phyloP scores from a whole-genome alignment of 129 eudicot genomes.

The Logfia minima region DNA sequence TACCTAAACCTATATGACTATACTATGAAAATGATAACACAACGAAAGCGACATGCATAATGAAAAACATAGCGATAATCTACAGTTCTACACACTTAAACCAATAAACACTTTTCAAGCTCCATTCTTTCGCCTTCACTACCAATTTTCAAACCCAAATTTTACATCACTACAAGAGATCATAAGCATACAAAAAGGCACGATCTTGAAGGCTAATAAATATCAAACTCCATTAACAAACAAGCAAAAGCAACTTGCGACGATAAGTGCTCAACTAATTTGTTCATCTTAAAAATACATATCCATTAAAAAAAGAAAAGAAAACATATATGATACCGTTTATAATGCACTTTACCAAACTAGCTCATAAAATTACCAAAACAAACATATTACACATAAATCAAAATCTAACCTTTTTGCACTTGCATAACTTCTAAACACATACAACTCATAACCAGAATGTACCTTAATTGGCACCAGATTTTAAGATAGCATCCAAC shows the following conservation, averaged over 20 bases:
- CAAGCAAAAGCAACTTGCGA: slow-evolving; percentile 13
- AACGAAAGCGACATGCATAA: background rate
- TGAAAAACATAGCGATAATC: background rate
- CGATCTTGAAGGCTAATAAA: background rate
- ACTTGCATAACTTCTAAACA: slow-evolving; percentile 34
- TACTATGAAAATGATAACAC: background rate
- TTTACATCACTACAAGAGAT: background rate
- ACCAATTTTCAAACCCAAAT: background rate
- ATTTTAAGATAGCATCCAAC: slow-evolving; percentile 36
- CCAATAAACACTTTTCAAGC: slow-evolving; percentile 9
- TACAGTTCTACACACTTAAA: background rate
- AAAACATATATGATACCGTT: slow-evolving; percentile 18
- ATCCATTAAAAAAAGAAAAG: background rate
- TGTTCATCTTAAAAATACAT: slow-evolving; percentile 32
- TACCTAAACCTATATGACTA: background rate
- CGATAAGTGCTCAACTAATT: slow-evolving; percentile 25
- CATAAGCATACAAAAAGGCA: slow-evolving; percentile 17
- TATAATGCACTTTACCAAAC: slow-evolving; percentile 34
- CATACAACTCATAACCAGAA: slow-evolving; percentile 31
- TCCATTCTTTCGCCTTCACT: background rate
- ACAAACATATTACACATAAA: slow-evolving; percentile 34
- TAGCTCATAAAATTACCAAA: slow-evolving; percentile 30
- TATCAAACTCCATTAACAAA: slow-evolving; percentile 20
- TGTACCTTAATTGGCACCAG: slow-evolving; percentile 35
- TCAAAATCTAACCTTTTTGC: slow-evolving; percentile 30